phyloP scores from a whole-genome alignment of 495 filamentous ascomycete species.

The Hyphodiscus hymeniophilus region DNA sequence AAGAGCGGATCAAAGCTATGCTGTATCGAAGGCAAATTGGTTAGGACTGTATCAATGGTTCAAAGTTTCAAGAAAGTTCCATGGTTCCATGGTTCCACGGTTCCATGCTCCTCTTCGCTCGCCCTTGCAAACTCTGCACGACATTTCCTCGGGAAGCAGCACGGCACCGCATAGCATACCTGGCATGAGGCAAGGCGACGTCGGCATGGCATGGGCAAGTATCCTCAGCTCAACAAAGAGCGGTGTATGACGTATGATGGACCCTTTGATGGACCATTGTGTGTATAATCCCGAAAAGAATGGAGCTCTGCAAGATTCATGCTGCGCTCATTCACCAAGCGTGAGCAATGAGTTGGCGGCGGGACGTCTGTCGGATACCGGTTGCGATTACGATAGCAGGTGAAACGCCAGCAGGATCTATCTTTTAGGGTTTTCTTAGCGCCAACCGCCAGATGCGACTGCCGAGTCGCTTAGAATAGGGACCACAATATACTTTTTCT shows the following conservation, averaged over 20 bases:
- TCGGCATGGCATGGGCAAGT: neutral
- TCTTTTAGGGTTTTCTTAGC: neutral
- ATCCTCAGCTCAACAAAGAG: slow-evolving; percentile 8
- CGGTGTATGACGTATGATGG: slow-evolving; percentile 14
- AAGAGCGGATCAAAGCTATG: neutral
- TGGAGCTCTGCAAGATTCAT: slow-evolving; percentile 2
- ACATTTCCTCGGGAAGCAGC: slow-evolving; percentile 5
- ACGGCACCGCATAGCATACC: neutral
- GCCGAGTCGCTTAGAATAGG: too few relatives aligned
- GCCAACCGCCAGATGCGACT: too few relatives aligned
- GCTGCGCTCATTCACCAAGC: neutral
- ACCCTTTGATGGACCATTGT: neutral
- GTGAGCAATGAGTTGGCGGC: too few relatives aligned
- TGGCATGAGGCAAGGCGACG: slow-evolving; percentile 7
- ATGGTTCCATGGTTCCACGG: too few relatives aligned
- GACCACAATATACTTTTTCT: too few relatives aligned
- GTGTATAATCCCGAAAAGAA: too few relatives aligned
- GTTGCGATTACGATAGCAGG: too few relatives aligned
- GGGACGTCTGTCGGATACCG: too few relatives aligned
- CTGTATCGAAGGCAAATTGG: neutral
- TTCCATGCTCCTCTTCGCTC: too few relatives aligned
- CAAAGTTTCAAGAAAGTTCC: too few relatives aligned
- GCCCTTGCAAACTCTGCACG: slow-evolving; percentile 11
- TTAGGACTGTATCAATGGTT: slow-evolving; percentile 1
- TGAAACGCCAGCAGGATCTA: neutral